Conservation (phyloP, 1,139 yeast genomes). For the Barnettozyma hawaiiensis region DNA sequence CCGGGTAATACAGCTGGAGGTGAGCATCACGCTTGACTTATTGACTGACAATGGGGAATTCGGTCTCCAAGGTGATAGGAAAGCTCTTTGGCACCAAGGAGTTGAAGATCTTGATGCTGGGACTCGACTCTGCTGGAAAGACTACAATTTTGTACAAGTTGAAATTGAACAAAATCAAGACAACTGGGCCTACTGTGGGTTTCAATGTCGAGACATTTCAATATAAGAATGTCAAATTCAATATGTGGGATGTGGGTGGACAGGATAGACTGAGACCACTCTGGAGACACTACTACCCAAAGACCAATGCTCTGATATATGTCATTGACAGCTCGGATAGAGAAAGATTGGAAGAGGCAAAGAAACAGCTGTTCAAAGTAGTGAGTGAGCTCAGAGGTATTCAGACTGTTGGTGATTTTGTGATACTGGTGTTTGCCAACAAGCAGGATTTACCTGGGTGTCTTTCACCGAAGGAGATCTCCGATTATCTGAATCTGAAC, state of each 20-base stretch:
- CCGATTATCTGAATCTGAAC: conserved; percentile 51
- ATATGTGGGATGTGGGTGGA: conserved; percentile 98
- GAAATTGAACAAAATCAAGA: conserved; percentile 67
- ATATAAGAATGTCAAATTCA: conserved; percentile 81
- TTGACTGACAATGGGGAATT: conserved; percentile 36
- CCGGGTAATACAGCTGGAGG: too few species aligned
- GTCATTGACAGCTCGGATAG: conserved; percentile 82
- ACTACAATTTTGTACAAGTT: conserved; percentile 72
- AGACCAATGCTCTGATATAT: conserved; percentile 88
- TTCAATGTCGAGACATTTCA: conserved; percentile 91
- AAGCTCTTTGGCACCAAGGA: conserved; percentile 45
- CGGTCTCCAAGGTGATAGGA: conserved; percentile 42
- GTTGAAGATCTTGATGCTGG: conserved; percentile 73
- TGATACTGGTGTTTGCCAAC: conserved; percentile 81
- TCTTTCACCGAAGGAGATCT: conserved; percentile 58
- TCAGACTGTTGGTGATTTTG: conserved; percentile 58
- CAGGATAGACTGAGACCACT: conserved; percentile 85
- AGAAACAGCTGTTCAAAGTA: conserved; percentile 70
- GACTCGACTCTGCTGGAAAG: conserved; percentile 89
- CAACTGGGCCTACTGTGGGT: conserved; percentile 92
- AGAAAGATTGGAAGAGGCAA: conserved; percentile 70
- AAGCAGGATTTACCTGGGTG: conserved; percentile 76
- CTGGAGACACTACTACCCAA: conserved; percentile 94
- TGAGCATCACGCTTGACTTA: not conserved
- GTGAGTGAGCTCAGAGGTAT: conserved; percentile 33